Base-by-base conservation (phyloP, 768 basidiomycete genomes). In the Crassisporium funariophilum region DNA sequence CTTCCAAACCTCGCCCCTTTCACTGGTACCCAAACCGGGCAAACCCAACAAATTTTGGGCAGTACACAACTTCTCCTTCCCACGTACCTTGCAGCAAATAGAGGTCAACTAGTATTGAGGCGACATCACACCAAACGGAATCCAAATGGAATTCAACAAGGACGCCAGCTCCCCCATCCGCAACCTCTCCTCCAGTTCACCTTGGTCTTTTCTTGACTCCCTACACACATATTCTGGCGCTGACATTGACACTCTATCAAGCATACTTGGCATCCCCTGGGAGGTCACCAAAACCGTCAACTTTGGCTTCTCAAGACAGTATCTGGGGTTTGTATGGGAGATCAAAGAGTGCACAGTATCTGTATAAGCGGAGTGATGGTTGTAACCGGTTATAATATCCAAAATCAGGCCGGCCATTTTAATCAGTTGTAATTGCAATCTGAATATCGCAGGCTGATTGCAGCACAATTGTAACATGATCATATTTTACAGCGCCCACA, bases 31-130 rank as follows among this genome's bases (percentile, higher is more conserved):
- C 0, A 76, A 77, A 24, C 47, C 64, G 0, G 60, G 64, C 0
- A 67, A 65, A 25, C 62, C 61, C 0, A 61, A 57, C 0, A 69
- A 67, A 41, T 73, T 55, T 36, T 43, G 65, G 0, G 47, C 63
- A 5, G 56, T 77, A 3, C 72, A 75, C n/a, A 70, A 76, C 37
- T 58, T 72, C 16, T 73, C 71, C 0, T 61, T 55, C 24, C 69
- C 67, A 0, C 52, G 36, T 2, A 5, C 47, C 3, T 68, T 12
- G 15, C 3, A 4, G 21, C 2, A 1, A 43, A 42, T 31, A 49
- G 55, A 1, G 53, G 58, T 0, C 11, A 40, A 1, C 20, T 71
- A 64, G 64, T 74, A 46, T 41, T 22, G 44, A 24, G 69, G 69
- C 0, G 34, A 37, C 0, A 21, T 20, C 4, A 33, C 59, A 12